These are phyloP conservation scores for Populus tremula DNA, from an alignment of 345 rosid genomes.

Conservation along the genomic window DNA sequence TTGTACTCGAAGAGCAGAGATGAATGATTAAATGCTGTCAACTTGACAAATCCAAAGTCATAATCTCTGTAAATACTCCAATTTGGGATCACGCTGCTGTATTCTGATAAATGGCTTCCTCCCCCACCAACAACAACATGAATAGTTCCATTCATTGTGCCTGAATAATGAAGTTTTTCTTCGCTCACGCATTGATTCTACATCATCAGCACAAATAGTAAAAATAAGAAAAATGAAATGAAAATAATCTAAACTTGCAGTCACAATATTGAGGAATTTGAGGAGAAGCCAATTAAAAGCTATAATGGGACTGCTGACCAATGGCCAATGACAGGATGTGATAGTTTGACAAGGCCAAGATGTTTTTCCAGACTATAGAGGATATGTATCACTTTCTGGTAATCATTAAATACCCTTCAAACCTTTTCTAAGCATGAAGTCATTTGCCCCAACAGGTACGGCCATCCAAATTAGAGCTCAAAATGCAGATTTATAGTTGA, in stretches of 20 bases:
- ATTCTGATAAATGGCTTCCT: conserved; percentile 65
- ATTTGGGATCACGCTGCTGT: conserved; percentile 43
- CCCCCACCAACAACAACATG: conserved; percentile 90
- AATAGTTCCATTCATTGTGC: conserved; percentile 67
- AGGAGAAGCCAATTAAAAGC: too few relatives aligned
- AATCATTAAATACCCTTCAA: too few relatives aligned
- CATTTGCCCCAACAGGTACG: too few relatives aligned
- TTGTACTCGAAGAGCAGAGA: conserved; percentile 83
- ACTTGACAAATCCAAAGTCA: conserved; percentile 76
- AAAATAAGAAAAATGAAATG: background rate
- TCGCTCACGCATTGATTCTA: conserved; percentile 65
- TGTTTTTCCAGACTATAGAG: too few relatives aligned
- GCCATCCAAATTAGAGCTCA: background rate
- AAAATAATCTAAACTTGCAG: background rate
- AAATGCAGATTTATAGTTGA: background rate
- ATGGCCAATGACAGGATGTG: too few relatives aligned
- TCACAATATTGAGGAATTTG: background rate
- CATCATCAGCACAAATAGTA: conserved; percentile 19
- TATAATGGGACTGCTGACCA: too few relatives aligned
- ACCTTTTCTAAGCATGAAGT: too few relatives aligned
- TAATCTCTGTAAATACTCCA: conserved; percentile 81
- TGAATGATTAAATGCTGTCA: conserved; percentile 74
- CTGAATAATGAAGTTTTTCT: conserved; percentile 59
- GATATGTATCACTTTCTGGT: too few relatives aligned
- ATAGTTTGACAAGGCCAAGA: too few relatives aligned